Base-by-base conservation (phyloP, 2,329 filamentous ascomycete species). In the Cercospora sp. region DNA sequence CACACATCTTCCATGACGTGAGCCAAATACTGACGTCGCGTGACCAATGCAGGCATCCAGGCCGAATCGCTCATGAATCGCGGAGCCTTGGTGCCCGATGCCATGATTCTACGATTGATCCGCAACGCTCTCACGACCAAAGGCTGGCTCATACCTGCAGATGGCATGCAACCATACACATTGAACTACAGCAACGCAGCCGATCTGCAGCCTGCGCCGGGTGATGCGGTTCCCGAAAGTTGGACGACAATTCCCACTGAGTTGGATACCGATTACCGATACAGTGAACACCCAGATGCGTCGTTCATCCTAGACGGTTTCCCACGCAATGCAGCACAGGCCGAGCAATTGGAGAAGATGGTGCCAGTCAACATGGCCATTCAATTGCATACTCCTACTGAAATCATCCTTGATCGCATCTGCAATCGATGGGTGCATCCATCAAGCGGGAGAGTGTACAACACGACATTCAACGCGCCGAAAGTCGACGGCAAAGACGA, bases 231-330 rank as follows among this genome's bases (percentile, higher is more conserved):
- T 9, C 33, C 59, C 63, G 79, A 82, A 60, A 78, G 80, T 63
- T 79, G 79, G 66, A 80, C 83, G 23, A 82, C 82, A 26, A 63
- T 76, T 16, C 73, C 63, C 75, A 80, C 60, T 60, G 74, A 48
- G 70, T 70, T 72, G 30, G 73, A 78, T 6, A 68, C 72, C 36
- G 74, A 83, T 33, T 85, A 82, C 76, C 79, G 78, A 31, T 84
- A 82, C 75, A 82, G 89, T 60, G 86, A 95, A 51, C 86, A 90
- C 70, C 91, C 93, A 0, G 83, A 88, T 0, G 93, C 93, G 8
- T 97, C 93, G 0, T 98, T 97, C 79, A 91, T 99, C 71, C 90
- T 99, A 63, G 95, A 99, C 78, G 95, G 95, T 16, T 99, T 98
- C 80, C 95, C 95, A 2, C 91, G 95, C 72, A 99, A 92, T 6